Base-by-base conservation (phyloP, 305 asterid species). In the Rubia tinctorum region DNA sequence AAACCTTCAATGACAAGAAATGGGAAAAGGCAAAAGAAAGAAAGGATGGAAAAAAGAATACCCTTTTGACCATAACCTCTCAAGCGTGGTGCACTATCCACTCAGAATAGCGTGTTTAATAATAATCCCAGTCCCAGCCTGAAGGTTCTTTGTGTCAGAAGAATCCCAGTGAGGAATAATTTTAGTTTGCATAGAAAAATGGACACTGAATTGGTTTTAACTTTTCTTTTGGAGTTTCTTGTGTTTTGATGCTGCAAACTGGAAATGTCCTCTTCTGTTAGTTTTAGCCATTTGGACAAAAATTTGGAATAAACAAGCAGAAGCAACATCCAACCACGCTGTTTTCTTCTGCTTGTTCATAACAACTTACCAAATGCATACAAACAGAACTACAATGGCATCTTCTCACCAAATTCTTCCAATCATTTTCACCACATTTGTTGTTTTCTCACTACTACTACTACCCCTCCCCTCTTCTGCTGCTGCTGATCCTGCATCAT, bases 381-480 rank as follows among this genome's bases (percentile, higher is more conserved):
- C 98, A 86, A 84, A 84, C 84, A 79, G 81, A 81, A 75, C 72
- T 82, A 74, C 76, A 77, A 89, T 86, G 94, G 81, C 87, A 72
- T 60, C 88, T 77, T 71, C 75, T 67, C 68, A 78, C 61, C 71
- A 40, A 72, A 56, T 65, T 61, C 66, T 64, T 72, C 76, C 87
- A 80, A 82, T 87, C 90, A 77, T 89, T 77, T 83, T 70, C 85
- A 76, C 77, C 84, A 76, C 77, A 63, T 81, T 88, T 83, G 85
- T 88, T 84, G 71, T 83, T 81, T 84, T 82, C 89, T 71, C 86
- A 55, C 14, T 84, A n/a, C 64, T 82, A n/a, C 64, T 82, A 34
- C 4, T 34, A 34, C 5, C 39, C 51, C 51, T 45, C 69, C 70
- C 78, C 75, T 75, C 82, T 58, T 74, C 84, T 40, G 9, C 15